These are phyloP conservation scores for Globisporangium paroecandrum DNA, from an alignment of 352 stramenopile genomes.

Conservation along the genomic window DNA sequence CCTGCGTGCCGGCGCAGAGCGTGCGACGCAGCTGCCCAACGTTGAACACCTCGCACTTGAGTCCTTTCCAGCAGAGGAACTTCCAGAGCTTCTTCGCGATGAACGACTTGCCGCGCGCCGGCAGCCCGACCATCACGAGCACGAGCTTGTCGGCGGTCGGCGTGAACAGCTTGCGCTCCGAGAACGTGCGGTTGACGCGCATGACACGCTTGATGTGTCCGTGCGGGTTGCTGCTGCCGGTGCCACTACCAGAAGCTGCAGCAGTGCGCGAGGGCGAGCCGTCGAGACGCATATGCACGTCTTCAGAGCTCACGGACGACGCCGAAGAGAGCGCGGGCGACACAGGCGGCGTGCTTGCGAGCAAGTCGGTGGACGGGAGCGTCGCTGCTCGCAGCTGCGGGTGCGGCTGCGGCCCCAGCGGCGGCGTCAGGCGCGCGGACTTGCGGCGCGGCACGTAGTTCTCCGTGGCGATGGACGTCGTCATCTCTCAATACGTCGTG, in stretches of 20 bases:
- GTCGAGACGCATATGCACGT: conserved; percentile 8
- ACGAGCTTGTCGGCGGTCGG: conserved; percentile 92
- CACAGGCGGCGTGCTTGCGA: conserved; percentile 2
- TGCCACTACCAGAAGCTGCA: background rate
- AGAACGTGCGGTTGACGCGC: conserved; percentile 36
- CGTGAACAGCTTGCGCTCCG: conserved; percentile 75
- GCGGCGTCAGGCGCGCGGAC: conserved; percentile 14
- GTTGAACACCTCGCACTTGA: conserved; percentile 90
- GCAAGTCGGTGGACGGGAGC: background rate
- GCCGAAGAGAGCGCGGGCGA: conserved; percentile 18
- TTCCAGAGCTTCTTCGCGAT: conserved; percentile 91
- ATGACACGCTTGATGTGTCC: conserved; percentile 14
- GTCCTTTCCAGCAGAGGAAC: conserved; percentile 80
- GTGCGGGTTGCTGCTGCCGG: conserved; percentile 3
- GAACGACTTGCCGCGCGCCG: conserved; percentile 94
- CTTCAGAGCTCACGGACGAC: conserved; percentile 9
- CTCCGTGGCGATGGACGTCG: conserved; percentile 14
- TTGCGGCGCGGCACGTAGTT: conserved; percentile 16
- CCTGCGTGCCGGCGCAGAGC: conserved; percentile 61
- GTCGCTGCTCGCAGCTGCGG: conserved; percentile 6
- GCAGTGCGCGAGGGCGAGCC: background rate
- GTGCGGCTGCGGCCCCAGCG: background rate
- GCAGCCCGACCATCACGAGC: conserved; percentile 94
- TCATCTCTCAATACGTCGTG: background rate
- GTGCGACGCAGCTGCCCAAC: conserved; percentile 91